Evolutionary conservation across 768 basidiomycete genomes (phyloP).

Genomic region (Clitopilus passeckerianus): DNA sequence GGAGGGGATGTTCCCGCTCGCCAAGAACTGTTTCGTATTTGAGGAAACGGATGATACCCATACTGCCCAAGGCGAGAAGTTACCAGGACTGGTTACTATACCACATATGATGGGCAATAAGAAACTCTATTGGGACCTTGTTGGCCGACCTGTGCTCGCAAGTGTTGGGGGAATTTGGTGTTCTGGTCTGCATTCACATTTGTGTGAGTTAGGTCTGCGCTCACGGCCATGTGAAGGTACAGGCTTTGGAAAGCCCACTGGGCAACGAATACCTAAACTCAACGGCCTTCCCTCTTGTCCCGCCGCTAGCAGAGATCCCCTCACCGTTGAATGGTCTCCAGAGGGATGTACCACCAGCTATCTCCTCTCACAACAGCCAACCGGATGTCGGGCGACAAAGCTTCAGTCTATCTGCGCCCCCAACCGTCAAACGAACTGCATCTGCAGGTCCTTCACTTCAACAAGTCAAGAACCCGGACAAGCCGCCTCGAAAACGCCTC

Average conservation of each 20-base stretch:
- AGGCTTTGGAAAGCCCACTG: conserved; percentile 73
- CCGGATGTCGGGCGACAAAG: conserved; percentile 44
- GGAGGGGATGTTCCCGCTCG: conserved; percentile 68
- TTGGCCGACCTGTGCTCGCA: conserved; percentile 87
- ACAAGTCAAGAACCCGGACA: conserved; percentile 43
- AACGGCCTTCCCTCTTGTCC: conserved; percentile 56
- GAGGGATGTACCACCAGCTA: conserved; percentile 37
- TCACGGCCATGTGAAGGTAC: conserved; percentile 42
- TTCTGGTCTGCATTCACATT: conserved; percentile 52
- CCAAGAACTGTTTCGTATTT: conserved; percentile 81
- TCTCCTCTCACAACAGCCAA: conserved; percentile 49
- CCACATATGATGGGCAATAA: conserved; percentile 87
- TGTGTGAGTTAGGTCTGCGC: background rate
- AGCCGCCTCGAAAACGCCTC: conserved; percentile 54
- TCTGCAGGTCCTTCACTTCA: conserved; percentile 43
- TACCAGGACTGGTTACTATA: conserved; percentile 69
- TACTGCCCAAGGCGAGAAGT: conserved; percentile 48
- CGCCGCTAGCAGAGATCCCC: conserved; percentile 57
- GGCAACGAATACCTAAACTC: conserved; percentile 86
- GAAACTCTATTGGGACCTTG: conserved; percentile 80
- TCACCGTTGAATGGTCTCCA: conserved; percentile 44
- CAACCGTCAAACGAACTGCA: conserved; percentile 50
- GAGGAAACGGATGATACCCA: conserved; percentile 65
- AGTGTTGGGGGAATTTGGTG: conserved; percentile 80
- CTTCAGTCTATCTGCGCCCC: conserved; percentile 32